Evolutionary conservation across 768 basidiomycete genomes (phyloP), one percentile per base, ranked within the genome.

Genomic region (Panus rudis): DNA sequence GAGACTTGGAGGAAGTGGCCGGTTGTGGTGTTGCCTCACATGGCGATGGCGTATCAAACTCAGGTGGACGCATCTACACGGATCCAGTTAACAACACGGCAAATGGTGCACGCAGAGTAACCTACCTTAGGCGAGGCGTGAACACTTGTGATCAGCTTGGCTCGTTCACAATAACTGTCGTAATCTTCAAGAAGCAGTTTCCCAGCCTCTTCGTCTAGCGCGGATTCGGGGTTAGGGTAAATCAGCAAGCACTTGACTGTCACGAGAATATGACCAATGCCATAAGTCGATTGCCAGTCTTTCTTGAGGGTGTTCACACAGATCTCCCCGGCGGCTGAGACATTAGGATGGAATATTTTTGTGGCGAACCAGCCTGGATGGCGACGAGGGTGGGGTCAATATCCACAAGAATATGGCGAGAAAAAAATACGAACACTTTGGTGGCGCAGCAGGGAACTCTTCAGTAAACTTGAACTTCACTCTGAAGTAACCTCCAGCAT

Each of bases 301-400:
- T 96, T 94, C 74, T 96, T 97, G 20, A 97, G 68, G 6, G 92
- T 97, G 67, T 93, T 94, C 12, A 97, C 92, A 61, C 92, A 97
- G 52, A 97, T 97, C 64, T 96, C 92, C 13, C 92, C 92, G 0
- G 76, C 63, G 25, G 76, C 72, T 0, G 92, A 93, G 30, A 98
- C 91, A 55, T 98, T 98, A 0, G 94, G 93, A 56, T 97, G 93
- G 64, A 97, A 97, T 44, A 98, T 93, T 69, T 94, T 96, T 39
- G 93, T 96, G 12, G 75, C 68, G 52, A 96, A 86, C 70, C 88
- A 84, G 57, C 93, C 92, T 94, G 52, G 10, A 31, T 24, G 10
- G 42, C 28, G 10, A n/a, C n/a, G n/a, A n/a, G n/a, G n/a, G n/a
- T n/a, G n/a, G n/a, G 28, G 28, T 25, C 23, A 37, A 50, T 17